Base-by-base conservation (phyloP, 1,284 basidiomycete species). In the Irpex sp. region DNA sequence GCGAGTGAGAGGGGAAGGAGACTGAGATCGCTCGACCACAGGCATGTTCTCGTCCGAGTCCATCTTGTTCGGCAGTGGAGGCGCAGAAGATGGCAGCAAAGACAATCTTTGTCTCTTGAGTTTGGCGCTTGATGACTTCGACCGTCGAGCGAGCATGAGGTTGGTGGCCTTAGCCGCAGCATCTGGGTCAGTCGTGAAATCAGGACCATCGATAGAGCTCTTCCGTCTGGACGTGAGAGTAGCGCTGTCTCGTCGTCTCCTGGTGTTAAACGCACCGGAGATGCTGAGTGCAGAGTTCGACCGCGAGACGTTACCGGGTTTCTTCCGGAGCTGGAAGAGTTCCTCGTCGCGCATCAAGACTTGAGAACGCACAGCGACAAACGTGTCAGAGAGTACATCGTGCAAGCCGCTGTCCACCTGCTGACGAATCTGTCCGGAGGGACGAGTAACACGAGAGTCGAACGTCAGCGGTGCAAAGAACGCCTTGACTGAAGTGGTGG, bases 311-410 rank as follows among this genome's bases (percentile, higher is more conserved):
- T 60, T 64, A 26, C 66, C 61, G n/a, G 62, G 61, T 57, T 65
- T 66, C 67, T 77, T 81, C 17, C 85, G 82, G 7, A 80, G 77
- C 66, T 82, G 84, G 69, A 89, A 89, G 49, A 91, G 77, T 62
- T 84, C 83, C 68, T 86, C 84, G 60, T 86, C 87, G 63, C 80
- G 83, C 59, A 81, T 79, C 63, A 79, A 81, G 4, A 87, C 87
- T 59, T 87, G 81, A 39, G 81, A 51, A 81, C 88, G 53, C n/a
- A 86, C 87, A 7, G 79, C 80, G 47, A 86, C 71, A 64, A 88
- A 87, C 17, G 79, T 77, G 63, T 86, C 81, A 9, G 90, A 90
- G 66, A 87, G 82, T 57, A 93, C 84, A 66, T 93, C 90, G 58
- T 82, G 79, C 17, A 93, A 75, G 11, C 83, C 85, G 54, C 84